Evolutionary conservation across 768 basidiomycete species (phyloP), one percentile per base, ranked within the genome.

Genomic region (Tylopilus sp.): DNA sequence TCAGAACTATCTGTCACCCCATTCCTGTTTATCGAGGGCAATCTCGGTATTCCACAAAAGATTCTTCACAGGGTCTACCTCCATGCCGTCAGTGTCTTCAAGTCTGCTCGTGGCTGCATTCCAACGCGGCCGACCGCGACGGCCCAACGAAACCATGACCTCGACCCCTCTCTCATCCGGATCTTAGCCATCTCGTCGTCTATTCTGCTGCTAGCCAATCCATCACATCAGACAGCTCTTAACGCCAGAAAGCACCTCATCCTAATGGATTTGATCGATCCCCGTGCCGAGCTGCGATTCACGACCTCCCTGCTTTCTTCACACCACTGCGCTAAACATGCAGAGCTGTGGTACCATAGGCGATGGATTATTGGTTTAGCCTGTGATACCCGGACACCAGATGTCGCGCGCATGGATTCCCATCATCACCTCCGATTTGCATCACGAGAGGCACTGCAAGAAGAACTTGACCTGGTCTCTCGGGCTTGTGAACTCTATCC

Each of bases 311-410:
- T 85, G 37, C 72, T 79, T 28, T 78, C 81, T 22, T 76, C 76
- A 38, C 76, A 71, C 6, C 78, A 83, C 24, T 79, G 76, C 59
- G 77, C 80, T 22, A 89, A 87, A 68, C 79, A 86, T 59, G 82
- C 83, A 2, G 76, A 83, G 25, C 60, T 87, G 25, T 89, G 87
- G 87, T 74, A 82, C 56, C 83, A 89, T 62, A 78, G 87, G 29
- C 78, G 80, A 59, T 88, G 86, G 87, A 72, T 86, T 37, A 72
- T 87, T 14, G 26, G 53, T 60, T 58, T 17, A 65, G 63, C 40
- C 41, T 75, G 29, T 70, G 76, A 57, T 33, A 56, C 43, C 46
- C 68, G 36, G 21, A 6, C 25, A 28, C 28, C 38, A 1, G 22
- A 37, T 14, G 22, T 33, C 12, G 5, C 21, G 4, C 19, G 6